A percentile compares a stretch with the other conserved stretches of the same genome.
Evolutionary conservation across 2,329 filamentous ascomycete species (phyloP).

Genomic region (Fusarium xyrophilum): DNA sequence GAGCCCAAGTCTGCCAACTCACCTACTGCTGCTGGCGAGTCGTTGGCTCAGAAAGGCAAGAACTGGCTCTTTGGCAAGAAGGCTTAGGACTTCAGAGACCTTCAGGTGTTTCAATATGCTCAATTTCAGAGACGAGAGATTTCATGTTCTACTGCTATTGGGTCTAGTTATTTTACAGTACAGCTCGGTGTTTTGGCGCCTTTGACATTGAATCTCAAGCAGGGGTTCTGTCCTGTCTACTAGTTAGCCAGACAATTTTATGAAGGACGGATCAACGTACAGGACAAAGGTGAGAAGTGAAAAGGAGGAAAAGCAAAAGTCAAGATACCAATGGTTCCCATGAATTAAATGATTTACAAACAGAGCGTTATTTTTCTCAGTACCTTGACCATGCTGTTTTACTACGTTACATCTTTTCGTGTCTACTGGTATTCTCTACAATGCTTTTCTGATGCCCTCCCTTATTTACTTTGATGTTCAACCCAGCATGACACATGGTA

Average conservation of each 20-base stretch:
- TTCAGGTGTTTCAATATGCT: not conserved
- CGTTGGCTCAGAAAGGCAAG: conserved; percentile 53
- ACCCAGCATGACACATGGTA: not conserved
- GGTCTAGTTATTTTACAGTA: conserved; percentile 17
- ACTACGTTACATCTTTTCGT: conserved; percentile 34
- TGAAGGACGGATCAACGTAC: conserved; percentile 6
- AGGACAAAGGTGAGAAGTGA: not conserved
- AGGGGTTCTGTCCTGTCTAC: conserved; percentile 10
- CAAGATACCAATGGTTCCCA: conserved; percentile 34
- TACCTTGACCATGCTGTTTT: conserved; percentile 24
- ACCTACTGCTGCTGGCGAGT: conserved; percentile 24
- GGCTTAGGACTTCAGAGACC: conserved; percentile 41
- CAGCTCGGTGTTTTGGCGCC: conserved; percentile 39
- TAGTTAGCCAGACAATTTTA: conserved; percentile 10
- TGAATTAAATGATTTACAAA: conserved; percentile 23
- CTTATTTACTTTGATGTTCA: not conserved
- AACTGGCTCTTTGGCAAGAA: conserved; percentile 59
- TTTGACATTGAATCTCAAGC: conserved; percentile 11
- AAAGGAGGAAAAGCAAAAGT: conserved; percentile 24
- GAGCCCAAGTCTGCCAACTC: conserved; percentile 13
- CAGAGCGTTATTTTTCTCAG: not conserved
- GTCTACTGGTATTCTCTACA: conserved; percentile 2
- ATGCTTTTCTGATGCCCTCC: not conserved
- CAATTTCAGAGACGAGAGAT: not conserved
- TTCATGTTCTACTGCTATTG: conserved; percentile 7